Conservation (phyloP, 306 rosid species). For the Fragaria iinumae region DNA sequence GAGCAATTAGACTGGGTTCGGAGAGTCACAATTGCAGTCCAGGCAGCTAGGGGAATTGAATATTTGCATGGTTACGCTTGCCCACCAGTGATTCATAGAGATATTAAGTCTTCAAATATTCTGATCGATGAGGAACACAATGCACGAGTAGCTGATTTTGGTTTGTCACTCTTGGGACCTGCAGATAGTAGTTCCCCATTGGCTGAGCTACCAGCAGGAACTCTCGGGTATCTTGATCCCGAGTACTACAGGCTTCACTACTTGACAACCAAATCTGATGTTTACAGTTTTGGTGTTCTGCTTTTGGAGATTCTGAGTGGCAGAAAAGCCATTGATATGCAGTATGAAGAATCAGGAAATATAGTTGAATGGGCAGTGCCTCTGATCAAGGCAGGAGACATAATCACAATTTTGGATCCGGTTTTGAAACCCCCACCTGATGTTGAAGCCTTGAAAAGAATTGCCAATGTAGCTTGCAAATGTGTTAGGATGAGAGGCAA, state of each 20-base stretch:
- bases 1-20: conserved; percentile 90
- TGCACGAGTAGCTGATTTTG: conserved; percentile 94
- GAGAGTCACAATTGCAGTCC: conserved; percentile 88
- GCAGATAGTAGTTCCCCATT: conserved; percentile 83
- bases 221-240: conserved; percentile 96
- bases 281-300: conserved; percentile 88
- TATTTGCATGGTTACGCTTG: conserved; percentile 88
- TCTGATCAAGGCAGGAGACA: conserved; percentile 65
- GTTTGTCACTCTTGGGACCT: conserved; percentile 77
- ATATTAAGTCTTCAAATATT: conserved; percentile 90
- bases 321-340: conserved; percentile 92
- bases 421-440: conserved; percentile 67
- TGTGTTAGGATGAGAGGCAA: conserved; percentile 97
- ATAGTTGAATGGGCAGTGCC: conserved; percentile 99
- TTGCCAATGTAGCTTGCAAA: conserved; percentile 87
- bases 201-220: conserved; percentile 92
- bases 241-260: conserved; percentile 96
- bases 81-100: conserved; percentile 89
- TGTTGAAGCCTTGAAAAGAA: conserved; percentile 77
- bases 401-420: conserved; percentile 58
- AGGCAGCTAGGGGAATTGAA: conserved; percentile 91
- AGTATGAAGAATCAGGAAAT: conserved; percentile 73
- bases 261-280: conserved; percentile 95
- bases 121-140: conserved; percentile 95
- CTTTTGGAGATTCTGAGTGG: conserved; percentile 88